phyloP scores from a whole-genome alignment of 2,329 filamentous ascomycete genomes.

The Claviceps sorghi region DNA sequence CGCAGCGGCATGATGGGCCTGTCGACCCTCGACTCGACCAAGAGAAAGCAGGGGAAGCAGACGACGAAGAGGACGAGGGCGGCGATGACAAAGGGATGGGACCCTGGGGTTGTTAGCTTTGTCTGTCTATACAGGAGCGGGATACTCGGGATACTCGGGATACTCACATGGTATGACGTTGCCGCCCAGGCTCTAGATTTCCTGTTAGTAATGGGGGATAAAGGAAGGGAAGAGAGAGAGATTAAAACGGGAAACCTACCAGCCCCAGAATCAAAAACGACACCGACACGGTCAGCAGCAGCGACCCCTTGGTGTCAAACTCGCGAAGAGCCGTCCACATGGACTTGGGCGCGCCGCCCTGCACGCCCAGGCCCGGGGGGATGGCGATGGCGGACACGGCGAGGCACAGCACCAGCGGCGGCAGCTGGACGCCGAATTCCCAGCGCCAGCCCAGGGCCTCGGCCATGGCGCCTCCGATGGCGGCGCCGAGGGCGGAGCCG shows the following conservation, averaged over 20 bases:
- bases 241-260: constrained; percentile 22
- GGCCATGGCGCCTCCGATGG: constrained; percentile 54
- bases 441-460: constrained; percentile 60
- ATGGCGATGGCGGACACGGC: constrained; percentile 31
- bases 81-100: constrained; percentile 40
- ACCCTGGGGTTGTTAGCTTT: constrained; percentile 24
- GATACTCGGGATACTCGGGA: too few relatives aligned
- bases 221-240: not conserved
- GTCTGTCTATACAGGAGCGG: too few relatives aligned
- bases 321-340: constrained; percentile 34
- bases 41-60: constrained; percentile 36
- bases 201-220: not conserved
- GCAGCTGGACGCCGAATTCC: constrained; percentile 52
- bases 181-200: constrained; percentile 41
- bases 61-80: constrained; percentile 34
- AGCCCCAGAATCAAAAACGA: constrained; percentile 45
- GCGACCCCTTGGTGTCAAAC: constrained; percentile 43
- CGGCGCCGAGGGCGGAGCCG: constrained; percentile 47
- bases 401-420: constrained; percentile 32
- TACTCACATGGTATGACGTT: constrained; percentile 43
- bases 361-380: constrained; percentile 37
- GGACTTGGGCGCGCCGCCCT: constrained; percentile 25
- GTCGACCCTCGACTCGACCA: constrained; percentile 32
- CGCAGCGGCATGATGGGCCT: constrained; percentile 47
- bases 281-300: constrained; percentile 35